Percentiles rank a stretch among this genome's conserved stretches.
phyloP scores from a whole-genome alignment of 163 green algal species.

The Scenedesmus sp. region DNA sequence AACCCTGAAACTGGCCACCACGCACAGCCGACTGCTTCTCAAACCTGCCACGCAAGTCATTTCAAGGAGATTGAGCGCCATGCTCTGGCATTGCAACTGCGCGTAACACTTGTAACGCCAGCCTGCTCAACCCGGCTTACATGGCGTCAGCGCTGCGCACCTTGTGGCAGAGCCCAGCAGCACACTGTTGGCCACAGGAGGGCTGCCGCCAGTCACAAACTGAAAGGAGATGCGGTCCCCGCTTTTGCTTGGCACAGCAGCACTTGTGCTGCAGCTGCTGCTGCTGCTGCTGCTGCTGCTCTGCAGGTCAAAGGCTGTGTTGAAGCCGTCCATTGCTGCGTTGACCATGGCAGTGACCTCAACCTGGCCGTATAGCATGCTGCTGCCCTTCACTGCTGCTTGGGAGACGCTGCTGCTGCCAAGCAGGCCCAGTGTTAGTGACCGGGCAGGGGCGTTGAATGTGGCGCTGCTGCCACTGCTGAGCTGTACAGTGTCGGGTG shows the following conservation, averaged over 20 bases:
- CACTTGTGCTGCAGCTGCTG: background rate
- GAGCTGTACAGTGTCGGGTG: background rate
- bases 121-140: too few relatives aligned
- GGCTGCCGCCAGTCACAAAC: background rate
- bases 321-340: background rate
- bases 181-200: background rate
- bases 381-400: background rate
- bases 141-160: background rate
- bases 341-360: slow-evolving; percentile 19
- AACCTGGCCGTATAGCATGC: slow-evolving; percentile 22
- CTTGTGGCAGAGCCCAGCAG: background rate
- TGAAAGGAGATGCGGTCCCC: background rate
- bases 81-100: too few relatives aligned
- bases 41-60: too few relatives aligned
- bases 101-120: too few relatives aligned
- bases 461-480: background rate
- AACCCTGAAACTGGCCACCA: too few relatives aligned
- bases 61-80: too few relatives aligned
- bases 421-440: background rate
- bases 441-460: background rate
- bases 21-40: too few relatives aligned
- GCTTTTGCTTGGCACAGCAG: background rate
- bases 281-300: background rate
- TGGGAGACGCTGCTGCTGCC: slow-evolving; percentile 14
- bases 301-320: background rate